Conservation (phyloP, 2,329 filamentous ascomycete genomes). For the Malbranchea zuffiana region DNA sequence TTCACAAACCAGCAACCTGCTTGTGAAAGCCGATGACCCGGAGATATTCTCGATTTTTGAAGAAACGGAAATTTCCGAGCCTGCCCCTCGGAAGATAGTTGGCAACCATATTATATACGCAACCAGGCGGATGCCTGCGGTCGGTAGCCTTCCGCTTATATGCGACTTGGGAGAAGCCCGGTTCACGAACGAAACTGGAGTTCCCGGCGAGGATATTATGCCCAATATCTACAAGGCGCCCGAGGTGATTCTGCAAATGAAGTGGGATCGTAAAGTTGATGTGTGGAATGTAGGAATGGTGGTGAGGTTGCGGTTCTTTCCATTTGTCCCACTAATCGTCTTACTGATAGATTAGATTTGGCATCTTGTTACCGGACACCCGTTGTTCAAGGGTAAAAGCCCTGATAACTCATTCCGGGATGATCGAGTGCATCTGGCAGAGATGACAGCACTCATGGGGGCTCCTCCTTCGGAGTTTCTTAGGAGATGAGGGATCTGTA, state of each 20-base stretch:
- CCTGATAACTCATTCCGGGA: neutral
- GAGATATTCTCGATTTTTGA: slow-evolving; percentile 9
- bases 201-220: slow-evolving; percentile 14
- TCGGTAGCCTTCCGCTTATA: slow-evolving; percentile 6
- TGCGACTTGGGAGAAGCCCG: slow-evolving; percentile 11
- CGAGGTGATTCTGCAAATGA: slow-evolving; percentile 19
- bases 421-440: slow-evolving; percentile 17
- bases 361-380: slow-evolving; percentile 7
- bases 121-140: slow-evolving; percentile 2
- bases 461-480: slow-evolving; percentile 13
- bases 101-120: slow-evolving; percentile 11
- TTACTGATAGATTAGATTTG: slow-evolving; percentile 8
- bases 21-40: slow-evolving; percentile 5
- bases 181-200: neutral
- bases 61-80: slow-evolving; percentile 9
- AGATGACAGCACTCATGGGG: slow-evolving; percentile 17
- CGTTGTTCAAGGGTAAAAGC: slow-evolving; percentile 6
- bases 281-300: slow-evolving; percentile 20
- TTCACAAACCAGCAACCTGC: slow-evolving; percentile 1
- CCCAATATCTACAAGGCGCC: slow-evolving; percentile 18
- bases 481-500: slow-evolving; percentile 13
- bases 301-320: slow-evolving; percentile 12
- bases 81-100: slow-evolving; percentile 8
- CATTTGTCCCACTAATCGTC: neutral
- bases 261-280: slow-evolving; percentile 19